These are phyloP conservation scores for Colletotrichum ledebouriae DNA, from an alignment of 2,329 filamentous ascomycete species.

Conservation along the genomic window DNA sequence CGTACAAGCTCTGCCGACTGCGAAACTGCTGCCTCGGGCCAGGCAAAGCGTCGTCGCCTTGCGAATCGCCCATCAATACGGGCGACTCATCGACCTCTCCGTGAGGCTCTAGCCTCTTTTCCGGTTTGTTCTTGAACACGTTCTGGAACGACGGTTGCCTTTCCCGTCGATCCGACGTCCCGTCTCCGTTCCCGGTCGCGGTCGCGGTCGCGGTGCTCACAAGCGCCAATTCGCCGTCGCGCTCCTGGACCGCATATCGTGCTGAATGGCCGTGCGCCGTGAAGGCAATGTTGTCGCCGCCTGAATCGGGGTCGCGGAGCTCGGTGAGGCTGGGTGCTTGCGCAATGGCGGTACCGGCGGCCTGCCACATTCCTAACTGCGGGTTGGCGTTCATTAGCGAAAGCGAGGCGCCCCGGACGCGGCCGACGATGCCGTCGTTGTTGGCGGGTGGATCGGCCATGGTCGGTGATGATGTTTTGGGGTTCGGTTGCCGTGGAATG, in stretches of 20 bases:
- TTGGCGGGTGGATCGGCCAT: constrained; percentile 34
- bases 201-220: constrained; percentile 43
- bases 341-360: constrained; percentile 49
- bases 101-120: not conserved
- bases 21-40: constrained; percentile 25
- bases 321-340: constrained; percentile 49
- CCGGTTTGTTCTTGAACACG: constrained; percentile 16
- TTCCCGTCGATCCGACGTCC: constrained; percentile 28
- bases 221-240: constrained; percentile 45
- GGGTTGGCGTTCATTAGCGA: constrained; percentile 48
- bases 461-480: not conserved
- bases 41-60: not conserved
- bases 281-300: constrained; percentile 48
- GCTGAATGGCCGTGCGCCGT: constrained; percentile 49
- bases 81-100: constrained; percentile 5
- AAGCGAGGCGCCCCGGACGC: constrained; percentile 47
- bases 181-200: constrained; percentile 39
- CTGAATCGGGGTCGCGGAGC: constrained; percentile 47
- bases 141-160: constrained; percentile 17
- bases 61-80: constrained; percentile 2
- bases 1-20: constrained; percentile 43
- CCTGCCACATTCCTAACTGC: constrained; percentile 50
- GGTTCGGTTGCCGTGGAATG: not conserved
- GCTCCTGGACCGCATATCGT: constrained; percentile 45
- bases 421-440: constrained; percentile 43